phyloP scores from a whole-genome alignment of 345 rosid genomes.

The Sisymbrium altissimum region DNA sequence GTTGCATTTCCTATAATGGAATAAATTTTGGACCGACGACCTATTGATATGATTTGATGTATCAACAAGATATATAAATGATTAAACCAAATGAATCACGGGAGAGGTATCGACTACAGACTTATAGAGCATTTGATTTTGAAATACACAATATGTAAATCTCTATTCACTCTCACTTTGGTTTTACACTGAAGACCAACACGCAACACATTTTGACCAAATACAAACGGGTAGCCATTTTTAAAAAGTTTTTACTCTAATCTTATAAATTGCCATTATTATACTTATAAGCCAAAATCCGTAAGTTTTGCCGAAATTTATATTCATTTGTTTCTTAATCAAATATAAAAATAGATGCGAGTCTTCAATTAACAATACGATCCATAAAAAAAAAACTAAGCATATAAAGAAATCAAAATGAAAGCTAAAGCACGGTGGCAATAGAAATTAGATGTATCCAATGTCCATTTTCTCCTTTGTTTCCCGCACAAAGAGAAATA shows the following conservation, averaged over 20 bases:
- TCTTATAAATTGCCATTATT: neutral
- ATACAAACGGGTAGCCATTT: neutral
- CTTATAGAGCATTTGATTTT: neutral
- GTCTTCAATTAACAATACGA: neutral
- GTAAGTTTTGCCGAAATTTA: neutral
- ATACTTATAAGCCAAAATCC: neutral
- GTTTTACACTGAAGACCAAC: neutral
- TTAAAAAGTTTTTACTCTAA: neutral
- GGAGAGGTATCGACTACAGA: neutral
- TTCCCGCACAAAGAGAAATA: neutral
- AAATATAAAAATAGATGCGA: neutral
- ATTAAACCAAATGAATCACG: slow-evolving; percentile 20
- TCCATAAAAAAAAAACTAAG: neutral
- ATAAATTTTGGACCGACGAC: slow-evolving; percentile 16
- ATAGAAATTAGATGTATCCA: neutral
- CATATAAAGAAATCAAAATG: neutral
- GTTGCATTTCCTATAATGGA: slow-evolving; percentile 26
- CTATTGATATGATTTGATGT: slow-evolving; percentile 30
- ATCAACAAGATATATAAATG: slow-evolving; percentile 15
- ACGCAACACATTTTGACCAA: neutral
- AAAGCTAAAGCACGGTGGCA: neutral
- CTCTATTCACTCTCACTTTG: neutral
- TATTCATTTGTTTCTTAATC: neutral
- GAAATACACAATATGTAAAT: neutral
- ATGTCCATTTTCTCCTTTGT: neutral